Evolutionary conservation across 192 early-diverging fungal genomes (phyloP).

Genomic region (Spinellus fusiger): DNA sequence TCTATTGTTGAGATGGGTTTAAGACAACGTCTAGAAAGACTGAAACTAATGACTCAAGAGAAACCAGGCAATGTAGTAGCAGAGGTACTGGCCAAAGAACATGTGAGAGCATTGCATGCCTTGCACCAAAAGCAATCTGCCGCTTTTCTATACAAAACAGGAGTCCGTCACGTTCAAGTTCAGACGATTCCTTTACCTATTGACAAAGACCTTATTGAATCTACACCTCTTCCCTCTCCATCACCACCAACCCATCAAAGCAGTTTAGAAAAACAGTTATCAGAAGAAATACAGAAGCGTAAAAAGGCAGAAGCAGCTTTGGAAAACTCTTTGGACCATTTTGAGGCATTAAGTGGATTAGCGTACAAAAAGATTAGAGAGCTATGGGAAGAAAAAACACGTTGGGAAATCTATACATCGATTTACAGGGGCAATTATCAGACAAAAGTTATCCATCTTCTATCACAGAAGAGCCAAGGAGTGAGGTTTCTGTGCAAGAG

Average conservation of each 20-base stretch:
- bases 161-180: slow-evolving; percentile 26
- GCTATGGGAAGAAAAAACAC: slow-evolving; percentile 34
- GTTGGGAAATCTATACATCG: slow-evolving; percentile 27
- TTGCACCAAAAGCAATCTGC: background rate
- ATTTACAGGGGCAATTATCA: slow-evolving; percentile 8
- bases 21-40: slow-evolving; percentile 17
- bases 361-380: slow-evolving; percentile 47
- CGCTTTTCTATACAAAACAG: background rate
- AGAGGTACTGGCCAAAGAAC: slow-evolving; percentile 18
- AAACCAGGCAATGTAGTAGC: slow-evolving; percentile 17
- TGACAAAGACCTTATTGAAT: background rate
- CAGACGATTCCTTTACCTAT: slow-evolving; percentile 10
- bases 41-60: background rate
- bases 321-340: slow-evolving; percentile 44
- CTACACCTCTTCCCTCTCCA: background rate
- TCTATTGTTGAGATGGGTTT: slow-evolving; percentile 22
- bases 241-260: background rate
- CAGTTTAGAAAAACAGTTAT: slow-evolving; percentile 6
- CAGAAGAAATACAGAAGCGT: slow-evolving; percentile 3
- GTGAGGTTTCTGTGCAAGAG: background rate
- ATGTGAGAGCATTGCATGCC: slow-evolving; percentile 20
- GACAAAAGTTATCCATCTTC: background rate
- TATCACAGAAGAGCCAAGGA: no score
- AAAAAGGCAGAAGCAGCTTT: slow-evolving; percentile 35
- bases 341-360: slow-evolving; percentile 39